These are phyloP conservation scores for Venturia nashicola DNA, from an alignment of 2,329 filamentous ascomycete genomes.

Conservation along the genomic window DNA sequence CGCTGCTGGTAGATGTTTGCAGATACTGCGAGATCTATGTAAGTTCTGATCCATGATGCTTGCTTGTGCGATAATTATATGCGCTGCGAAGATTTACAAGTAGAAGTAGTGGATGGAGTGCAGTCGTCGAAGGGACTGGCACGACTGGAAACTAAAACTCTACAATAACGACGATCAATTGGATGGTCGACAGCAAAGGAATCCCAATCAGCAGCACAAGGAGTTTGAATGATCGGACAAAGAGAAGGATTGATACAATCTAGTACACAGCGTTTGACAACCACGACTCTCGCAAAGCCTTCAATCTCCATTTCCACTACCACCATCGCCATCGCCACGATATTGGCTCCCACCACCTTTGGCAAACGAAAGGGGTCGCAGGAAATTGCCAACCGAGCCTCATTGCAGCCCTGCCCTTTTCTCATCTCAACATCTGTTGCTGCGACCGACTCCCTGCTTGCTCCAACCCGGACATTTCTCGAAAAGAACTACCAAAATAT, in stretches of 20 bases:
- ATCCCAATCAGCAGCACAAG: neutral
- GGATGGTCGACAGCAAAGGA: neutral
- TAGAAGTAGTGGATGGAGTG: too few relatives aligned
- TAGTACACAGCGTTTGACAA: neutral
- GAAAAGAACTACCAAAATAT: neutral
- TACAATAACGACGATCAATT: neutral
- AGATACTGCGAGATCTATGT: neutral
- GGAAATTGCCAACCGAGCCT: neutral
- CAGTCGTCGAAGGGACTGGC: too few relatives aligned
- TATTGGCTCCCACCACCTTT: neutral
- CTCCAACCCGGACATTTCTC: neutral
- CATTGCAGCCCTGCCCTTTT: neutral
- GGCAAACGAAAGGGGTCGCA: neutral
- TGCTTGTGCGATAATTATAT: neutral
- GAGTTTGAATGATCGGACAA: neutral
- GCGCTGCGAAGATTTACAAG: too few relatives aligned
- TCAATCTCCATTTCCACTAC: neutral
- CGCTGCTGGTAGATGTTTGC: conserved; percentile 21
- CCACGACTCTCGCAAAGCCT: neutral
- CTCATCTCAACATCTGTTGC: neutral
- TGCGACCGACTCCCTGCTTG: neutral
- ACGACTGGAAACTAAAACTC: neutral
- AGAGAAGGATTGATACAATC: neutral
- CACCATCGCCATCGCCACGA: neutral
- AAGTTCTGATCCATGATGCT: neutral